Evolutionary conservation across 345 rosid genomes (phyloP), one percentile per base, ranked within the genome.

Genomic region (Luvunga scandens): DNA sequence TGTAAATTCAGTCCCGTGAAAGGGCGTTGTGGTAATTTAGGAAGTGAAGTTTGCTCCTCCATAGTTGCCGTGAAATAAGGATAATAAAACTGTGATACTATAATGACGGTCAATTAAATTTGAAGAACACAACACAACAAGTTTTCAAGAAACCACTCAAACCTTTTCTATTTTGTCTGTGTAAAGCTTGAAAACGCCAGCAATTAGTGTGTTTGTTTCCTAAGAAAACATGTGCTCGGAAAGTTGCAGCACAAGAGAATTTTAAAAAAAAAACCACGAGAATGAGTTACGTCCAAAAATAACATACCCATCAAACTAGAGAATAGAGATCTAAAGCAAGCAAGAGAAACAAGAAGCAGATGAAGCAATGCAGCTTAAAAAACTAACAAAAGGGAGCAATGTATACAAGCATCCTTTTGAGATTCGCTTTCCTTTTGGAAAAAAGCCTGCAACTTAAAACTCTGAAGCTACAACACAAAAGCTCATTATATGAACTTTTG

Each of bases 51-150:
- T 50, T 64, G 70, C 69, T 39, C 90, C 93, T 79, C 87, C 86
- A 90, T 82, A 79, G 78, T 81, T 81, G 95, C 92, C 93, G 88
- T 80, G 87, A 81, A 79, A 84, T 39, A 73, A 84, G 97, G 91
- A 76, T 45, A 66, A 45, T 69, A 77, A 56, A 70, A 77, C 80
- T 28, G 80, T 76, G 67, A 77, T 69, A 59, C 62, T 66, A 69
- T 65, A 66, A 39, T 21, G 83, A 80, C 81, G 89, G 85, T 84
- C 72, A 81, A 38, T 59, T 55, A 28, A 61, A 75, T 45, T 75
- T 45, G 48, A 78, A 71, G 60, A 69, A 80, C 69, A 30, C 25
- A 36, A 27, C 67, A 39, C 7, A 19, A 28, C 38, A 77, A 72
- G 72, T 33, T 63, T 63, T 64, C 66, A 80, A 34, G 50, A 79